Evolutionary conservation across 2,329 filamentous ascomycete genomes (phyloP), one percentile per base, ranked within the genome.

Genomic region (Aspergillus sp.): DNA sequence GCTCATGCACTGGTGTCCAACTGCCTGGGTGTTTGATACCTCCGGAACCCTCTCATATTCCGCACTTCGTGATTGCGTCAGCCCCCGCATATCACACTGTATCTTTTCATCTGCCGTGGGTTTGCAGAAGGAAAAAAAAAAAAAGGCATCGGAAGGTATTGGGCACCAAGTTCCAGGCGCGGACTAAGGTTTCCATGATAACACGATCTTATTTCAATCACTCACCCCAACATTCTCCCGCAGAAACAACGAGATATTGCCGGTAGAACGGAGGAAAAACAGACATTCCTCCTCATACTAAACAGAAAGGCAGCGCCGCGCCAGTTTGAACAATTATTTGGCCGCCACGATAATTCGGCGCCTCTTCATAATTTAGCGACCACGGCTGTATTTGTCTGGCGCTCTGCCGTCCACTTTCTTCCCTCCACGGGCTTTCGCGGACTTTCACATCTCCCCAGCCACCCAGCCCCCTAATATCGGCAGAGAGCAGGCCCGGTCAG

Each of bases 1-100:
- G 61, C 57, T 58, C 64, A 72, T 71, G 69, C 70, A 71, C 43
- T 67, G 68, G 60, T 72, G 69, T 73, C 69, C 66, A 70, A 73
- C 63, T 60, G 53, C 53, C 55, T 45, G 55, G 59, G 64, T 62
- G 54, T 61, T 64, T 60, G 58, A 60, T 56, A 63, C 61, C 59
- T 66, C 9, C 64, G 64, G 65, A 62, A 50, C 50, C 58, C 42
- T 61, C 53, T 48, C 54, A 55, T 59, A 53, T 60, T 59, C 50
- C 53, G 50, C 56, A 55, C 56, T 59, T 62, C 64, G 52, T 57
- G 61, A 61, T 65, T 64, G 60, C 53, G 58, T 64, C 60, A 62
- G 58, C 51, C 49, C 48, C 50, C 53, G 49, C 42, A 34, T 53
- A 30, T 53, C 48, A 42, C n/a, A 51, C 34, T 39, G 45, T 51